Conservation (phyloP, 164 flowering plant species). For the Tetracentron sinense region DNA sequence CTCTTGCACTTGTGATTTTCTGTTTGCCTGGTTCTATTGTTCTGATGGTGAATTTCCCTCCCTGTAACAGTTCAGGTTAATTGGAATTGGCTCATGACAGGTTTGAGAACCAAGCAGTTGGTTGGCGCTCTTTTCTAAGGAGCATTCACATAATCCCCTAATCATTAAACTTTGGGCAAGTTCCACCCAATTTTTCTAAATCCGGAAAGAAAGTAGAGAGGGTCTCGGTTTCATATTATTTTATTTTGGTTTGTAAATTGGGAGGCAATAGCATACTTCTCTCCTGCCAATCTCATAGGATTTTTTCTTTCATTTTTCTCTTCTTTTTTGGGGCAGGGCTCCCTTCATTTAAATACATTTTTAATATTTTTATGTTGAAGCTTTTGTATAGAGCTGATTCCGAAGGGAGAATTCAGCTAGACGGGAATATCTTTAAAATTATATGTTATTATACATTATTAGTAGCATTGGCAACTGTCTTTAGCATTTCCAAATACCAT, state of each 20-base stretch:
- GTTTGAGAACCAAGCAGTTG: background rate
- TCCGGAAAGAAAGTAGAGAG: background rate
- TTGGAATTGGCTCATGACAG: constrained; percentile 26
- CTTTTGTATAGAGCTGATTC: constrained; percentile 15
- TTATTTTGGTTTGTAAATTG: background rate
- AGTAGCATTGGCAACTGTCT: too few species aligned
- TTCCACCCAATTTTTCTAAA: too few species aligned
- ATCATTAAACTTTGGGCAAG: background rate
- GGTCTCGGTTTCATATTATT: too few species aligned
- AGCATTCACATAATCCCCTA: background rate
- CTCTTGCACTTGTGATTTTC: too few species aligned
- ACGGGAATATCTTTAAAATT: background rate
- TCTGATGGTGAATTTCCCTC: too few species aligned
- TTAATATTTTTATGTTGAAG: too few species aligned
- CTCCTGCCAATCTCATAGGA: too few species aligned
- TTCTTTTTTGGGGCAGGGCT: background rate
- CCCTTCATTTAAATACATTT: too few species aligned
- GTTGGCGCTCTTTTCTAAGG: background rate
- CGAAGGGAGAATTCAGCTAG: constrained; percentile 11
- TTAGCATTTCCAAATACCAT: too few species aligned
- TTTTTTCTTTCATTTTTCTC: too few species aligned
- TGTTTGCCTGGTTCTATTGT: too few species aligned
- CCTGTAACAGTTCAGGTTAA: constrained; percentile 20
- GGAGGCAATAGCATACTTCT: constrained; percentile 1
- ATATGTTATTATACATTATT: too few species aligned